Evolutionary conservation across 164 flowering plant genomes (phyloP).

Genomic region (Vitis rotundifolia): DNA sequence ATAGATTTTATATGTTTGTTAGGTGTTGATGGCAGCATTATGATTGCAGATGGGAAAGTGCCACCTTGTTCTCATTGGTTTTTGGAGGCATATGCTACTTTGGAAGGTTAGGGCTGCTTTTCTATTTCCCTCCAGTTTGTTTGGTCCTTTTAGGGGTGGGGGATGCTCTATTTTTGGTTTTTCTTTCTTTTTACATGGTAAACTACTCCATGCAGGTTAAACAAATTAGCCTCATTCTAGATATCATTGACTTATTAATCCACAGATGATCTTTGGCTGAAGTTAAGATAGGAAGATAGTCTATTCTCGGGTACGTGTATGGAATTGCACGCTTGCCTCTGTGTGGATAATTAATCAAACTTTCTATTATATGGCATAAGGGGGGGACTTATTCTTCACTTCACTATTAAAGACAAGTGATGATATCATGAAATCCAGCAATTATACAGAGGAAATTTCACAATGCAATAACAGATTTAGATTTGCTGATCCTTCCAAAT

Average conservation of each 20-base stretch:
- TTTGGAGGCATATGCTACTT: slow-evolving; percentile 85
- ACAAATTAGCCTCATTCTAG: no score
- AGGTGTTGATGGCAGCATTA: slow-evolving; percentile 33
- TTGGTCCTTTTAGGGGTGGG: neutral
- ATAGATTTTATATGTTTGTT: slow-evolving; percentile 11
- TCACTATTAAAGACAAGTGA: no score
- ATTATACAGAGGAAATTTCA: no score
- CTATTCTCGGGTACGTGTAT: no score
- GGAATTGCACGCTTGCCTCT: neutral
- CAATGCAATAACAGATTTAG: neutral
- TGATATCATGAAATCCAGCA: no score
- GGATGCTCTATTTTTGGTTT: neutral
- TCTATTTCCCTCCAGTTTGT: neutral
- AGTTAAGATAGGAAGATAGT: no score
- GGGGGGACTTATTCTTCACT: no score
- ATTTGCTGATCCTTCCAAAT: neutral
- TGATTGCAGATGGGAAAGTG: slow-evolving; percentile 92
- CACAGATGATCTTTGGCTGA: no score
- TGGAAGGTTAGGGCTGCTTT: slow-evolving; percentile 59
- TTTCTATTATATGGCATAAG: neutral
- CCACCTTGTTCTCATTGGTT: slow-evolving; percentile 66
- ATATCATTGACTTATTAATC: no score
- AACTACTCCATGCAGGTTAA: no score
- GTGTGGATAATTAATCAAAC: neutral
- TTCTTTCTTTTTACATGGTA: neutral